Conservation (phyloP, 768 basidiomycete genomes). For the Podaxis rugospora region DNA sequence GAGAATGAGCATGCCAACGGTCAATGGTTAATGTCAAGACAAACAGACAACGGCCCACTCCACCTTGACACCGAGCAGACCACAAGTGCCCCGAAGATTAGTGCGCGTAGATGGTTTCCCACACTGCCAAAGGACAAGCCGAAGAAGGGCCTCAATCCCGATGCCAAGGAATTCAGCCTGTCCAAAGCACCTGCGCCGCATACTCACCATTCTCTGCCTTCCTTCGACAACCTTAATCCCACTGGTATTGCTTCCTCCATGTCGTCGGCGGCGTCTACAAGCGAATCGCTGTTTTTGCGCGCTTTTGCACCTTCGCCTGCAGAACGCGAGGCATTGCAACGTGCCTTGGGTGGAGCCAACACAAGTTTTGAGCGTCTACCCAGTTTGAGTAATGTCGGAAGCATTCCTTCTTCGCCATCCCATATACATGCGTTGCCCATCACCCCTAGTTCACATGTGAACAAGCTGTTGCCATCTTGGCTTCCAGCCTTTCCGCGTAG, state of each 20-base stretch:
- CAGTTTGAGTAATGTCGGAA: slow-evolving; percentile 72
- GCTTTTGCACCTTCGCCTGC: slow-evolving; percentile 87
- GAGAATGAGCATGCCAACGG: neutral
- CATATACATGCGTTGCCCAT: slow-evolving; percentile 38
- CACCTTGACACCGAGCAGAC: neutral
- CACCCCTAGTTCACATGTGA: slow-evolving; percentile 21
- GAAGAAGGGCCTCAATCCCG: slow-evolving; percentile 75
- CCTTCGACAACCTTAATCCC: slow-evolving; percentile 58
- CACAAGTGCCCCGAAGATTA: neutral
- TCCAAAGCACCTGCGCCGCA: slow-evolving; percentile 20
- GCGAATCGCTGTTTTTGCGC: slow-evolving; percentile 49
- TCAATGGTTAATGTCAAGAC: neutral
- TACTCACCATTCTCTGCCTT: slow-evolving; percentile 10
- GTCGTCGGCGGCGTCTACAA: slow-evolving; percentile 37
- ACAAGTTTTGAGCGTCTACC: slow-evolving; percentile 74
- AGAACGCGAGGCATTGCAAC: slow-evolving; percentile 80
- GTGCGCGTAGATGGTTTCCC: slow-evolving; percentile 1
- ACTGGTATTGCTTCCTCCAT: slow-evolving; percentile 42
- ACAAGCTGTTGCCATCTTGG: slow-evolving; percentile 53
- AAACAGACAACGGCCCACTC: neutral
- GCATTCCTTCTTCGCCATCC: slow-evolving; percentile 64
- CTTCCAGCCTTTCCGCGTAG: slow-evolving; percentile 60
- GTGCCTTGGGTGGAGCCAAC: slow-evolving; percentile 74
- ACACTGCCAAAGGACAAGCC: slow-evolving; percentile 31
- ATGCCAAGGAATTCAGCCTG: slow-evolving; percentile 79